Evolutionary conservation across 306 rosid species (phyloP).

Genomic region (Ceratonia siliqua): DNA sequence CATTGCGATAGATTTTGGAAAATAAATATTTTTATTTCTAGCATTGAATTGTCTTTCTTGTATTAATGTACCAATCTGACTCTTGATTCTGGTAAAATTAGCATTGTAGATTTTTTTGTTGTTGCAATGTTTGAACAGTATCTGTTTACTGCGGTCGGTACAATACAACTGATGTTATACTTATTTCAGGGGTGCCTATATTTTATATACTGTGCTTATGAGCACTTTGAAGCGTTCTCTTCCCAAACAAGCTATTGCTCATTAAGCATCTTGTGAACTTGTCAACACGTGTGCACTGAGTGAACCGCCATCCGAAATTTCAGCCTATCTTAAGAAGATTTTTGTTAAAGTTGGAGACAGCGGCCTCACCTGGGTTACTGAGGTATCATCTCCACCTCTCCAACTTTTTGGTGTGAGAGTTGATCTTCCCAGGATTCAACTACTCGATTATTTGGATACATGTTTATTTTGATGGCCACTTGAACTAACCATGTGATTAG

Average conservation of each 20-base stretch:
- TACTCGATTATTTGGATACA: too few species aligned
- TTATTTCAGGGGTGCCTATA: conserved; percentile 51
- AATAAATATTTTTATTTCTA: background rate
- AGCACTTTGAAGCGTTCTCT: conserved; percentile 57
- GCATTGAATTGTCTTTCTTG: background rate
- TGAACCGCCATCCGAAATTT: conserved; percentile 41
- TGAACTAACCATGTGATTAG: too few species aligned
- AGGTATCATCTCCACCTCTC: too few species aligned
- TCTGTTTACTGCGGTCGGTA: background rate
- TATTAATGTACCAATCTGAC: background rate
- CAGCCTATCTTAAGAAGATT: conserved; percentile 44
- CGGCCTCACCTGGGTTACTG: too few species aligned
- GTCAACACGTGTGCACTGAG: conserved; percentile 49
- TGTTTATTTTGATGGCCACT: too few species aligned
- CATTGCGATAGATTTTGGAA: background rate
- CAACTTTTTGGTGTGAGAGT: too few species aligned
- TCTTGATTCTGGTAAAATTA: background rate
- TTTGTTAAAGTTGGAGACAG: too few species aligned
- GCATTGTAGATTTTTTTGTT: background rate
- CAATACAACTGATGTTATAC: conserved; percentile 1
- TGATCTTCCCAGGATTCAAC: too few species aligned
- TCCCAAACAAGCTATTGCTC: conserved; percentile 50
- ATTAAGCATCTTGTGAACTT: conserved; percentile 50
- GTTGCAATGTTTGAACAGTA: background rate
- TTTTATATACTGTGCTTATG: conserved; percentile 57